phyloP scores from a whole-genome alignment of 73 alveolate species.

The Uronychia binucleata region DNA sequence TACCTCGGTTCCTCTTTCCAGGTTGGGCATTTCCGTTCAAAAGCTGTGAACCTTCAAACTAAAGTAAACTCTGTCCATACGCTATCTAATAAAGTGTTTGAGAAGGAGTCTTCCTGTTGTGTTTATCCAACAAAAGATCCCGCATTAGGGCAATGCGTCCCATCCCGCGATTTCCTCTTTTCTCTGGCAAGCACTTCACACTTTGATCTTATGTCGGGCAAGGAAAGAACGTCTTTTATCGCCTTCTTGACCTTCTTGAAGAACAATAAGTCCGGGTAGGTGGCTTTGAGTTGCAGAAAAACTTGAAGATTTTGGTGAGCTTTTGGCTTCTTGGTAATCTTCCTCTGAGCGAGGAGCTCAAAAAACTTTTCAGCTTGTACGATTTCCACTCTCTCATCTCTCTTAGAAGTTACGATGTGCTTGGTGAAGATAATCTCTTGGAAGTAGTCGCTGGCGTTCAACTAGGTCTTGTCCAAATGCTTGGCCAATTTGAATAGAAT shows the following conservation, averaged over 20 bases:
- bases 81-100: too few species aligned
- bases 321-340: constrained; percentile 18
- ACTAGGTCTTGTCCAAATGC: background rate
- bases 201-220: background rate
- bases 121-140: too few species aligned
- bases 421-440: background rate
- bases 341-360: constrained; percentile 14
- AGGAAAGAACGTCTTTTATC: constrained; percentile 18
- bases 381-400: constrained; percentile 58
- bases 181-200: background rate
- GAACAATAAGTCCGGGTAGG: constrained; percentile 50
- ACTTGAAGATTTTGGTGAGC: constrained; percentile 5
- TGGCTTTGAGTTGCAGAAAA: constrained; percentile 55
- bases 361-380: constrained; percentile 52
- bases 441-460: background rate
- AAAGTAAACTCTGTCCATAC: too few species aligned
- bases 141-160: too few species aligned
- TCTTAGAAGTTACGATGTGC: constrained; percentile 58
- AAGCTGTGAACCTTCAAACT: too few species aligned
- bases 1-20: too few species aligned
- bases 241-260: constrained; percentile 65
- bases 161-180: constrained; percentile 1
- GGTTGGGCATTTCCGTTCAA: too few species aligned
- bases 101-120: too few species aligned
- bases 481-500: background rate